These are phyloP conservation scores for Calonectria crousiana DNA, from an alignment of 2,329 filamentous ascomycete species.

Conservation along the genomic window DNA sequence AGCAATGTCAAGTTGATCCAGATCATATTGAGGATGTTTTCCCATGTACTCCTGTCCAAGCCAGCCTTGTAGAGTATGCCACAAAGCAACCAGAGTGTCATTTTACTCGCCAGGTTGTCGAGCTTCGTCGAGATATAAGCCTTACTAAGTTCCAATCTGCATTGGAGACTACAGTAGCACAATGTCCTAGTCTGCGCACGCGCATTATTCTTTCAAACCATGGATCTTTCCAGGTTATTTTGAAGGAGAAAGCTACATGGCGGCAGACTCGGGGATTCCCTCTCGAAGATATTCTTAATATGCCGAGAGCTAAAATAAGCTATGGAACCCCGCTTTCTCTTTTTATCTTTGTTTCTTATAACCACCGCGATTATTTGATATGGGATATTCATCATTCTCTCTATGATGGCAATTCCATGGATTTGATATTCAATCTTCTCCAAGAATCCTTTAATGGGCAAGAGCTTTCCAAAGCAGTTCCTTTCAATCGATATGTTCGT, in stretches of 20 bases:
- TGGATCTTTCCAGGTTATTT: neutral
- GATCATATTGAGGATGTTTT: neutral
- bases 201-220: neutral
- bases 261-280: neutral
- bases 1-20: neutral
- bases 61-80: neutral
- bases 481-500: neutral
- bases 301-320: neutral
- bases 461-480: neutral
- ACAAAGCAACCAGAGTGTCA: constrained; percentile 1
- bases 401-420: neutral
- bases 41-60: neutral
- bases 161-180: neutral
- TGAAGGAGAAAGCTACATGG: neutral
- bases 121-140: neutral
- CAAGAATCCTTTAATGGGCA: neutral
- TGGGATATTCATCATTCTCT: neutral
- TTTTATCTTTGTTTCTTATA: neutral
- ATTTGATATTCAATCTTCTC: neutral
- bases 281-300: neutral
- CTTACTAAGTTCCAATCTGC: neutral
- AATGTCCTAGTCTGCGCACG: neutral
- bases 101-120: neutral
- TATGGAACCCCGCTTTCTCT: neutral
- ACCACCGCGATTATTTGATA: neutral